Conservation (phyloP, 768 basidiomycete genomes). For the Ephemerocybe angulata region DNA sequence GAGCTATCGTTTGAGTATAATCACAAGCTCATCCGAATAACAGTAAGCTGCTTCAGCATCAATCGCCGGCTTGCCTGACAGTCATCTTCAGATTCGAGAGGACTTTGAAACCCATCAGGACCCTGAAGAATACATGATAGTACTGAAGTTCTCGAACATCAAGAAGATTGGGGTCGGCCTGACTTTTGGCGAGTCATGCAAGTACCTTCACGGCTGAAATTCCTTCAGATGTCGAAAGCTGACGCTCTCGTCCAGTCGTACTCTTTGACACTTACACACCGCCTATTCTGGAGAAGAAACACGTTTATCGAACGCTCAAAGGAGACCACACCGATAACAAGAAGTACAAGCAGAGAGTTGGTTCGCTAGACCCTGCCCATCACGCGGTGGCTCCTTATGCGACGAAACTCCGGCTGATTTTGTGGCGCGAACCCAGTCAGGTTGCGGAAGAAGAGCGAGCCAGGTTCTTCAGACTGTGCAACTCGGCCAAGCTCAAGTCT, state of each 20-base stretch:
- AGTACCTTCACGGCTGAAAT: constrained; percentile 16
- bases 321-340: constrained; percentile 38
- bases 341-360: constrained; percentile 56
- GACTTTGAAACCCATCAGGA: constrained; percentile 44
- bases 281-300: constrained; percentile 56
- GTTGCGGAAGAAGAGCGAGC: constrained; percentile 42
- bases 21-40: constrained; percentile 60
- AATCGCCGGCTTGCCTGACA: neutral
- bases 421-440: constrained; percentile 44
- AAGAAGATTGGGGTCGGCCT: constrained; percentile 56
- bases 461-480: constrained; percentile 51
- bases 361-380: constrained; percentile 57
- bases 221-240: neutral
- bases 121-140: constrained; percentile 45
- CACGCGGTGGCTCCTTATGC: constrained; percentile 62
- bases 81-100: constrained; percentile 45
- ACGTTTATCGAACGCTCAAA: constrained; percentile 50
- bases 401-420: constrained; percentile 61
- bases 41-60: constrained; percentile 34
- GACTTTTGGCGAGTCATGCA: constrained; percentile 61
- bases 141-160: constrained; percentile 55
- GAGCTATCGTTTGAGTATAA: constrained; percentile 64
- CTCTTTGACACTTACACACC: constrained; percentile 68
- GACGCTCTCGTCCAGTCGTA: constrained; percentile 40
- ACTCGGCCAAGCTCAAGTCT: constrained; percentile 39